phyloP scores from a whole-genome alignment of 306 rosid species.

The Gillenia trifoliata region DNA sequence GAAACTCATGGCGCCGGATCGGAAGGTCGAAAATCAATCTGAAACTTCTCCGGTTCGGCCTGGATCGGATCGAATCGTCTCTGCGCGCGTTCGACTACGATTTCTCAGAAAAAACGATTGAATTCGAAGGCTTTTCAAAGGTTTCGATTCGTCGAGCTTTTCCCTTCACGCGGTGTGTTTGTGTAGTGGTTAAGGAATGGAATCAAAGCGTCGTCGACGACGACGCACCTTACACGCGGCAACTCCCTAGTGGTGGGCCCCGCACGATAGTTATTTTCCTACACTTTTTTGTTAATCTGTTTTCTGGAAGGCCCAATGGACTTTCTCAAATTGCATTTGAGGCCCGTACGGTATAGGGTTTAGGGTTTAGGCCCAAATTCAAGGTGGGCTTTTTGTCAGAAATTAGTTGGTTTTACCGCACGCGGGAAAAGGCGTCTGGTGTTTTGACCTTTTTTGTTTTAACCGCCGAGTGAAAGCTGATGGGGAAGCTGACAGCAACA shows the following conservation, averaged over 20 bases:
- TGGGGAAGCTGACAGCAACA: not conserved
- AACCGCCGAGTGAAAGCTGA: not conserved
- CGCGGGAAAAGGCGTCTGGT: not conserved
- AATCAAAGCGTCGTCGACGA: not conserved
- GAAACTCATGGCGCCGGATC: constrained; percentile 70
- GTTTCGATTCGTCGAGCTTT: not conserved
- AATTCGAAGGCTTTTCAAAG: not conserved
- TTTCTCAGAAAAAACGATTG: not conserved
- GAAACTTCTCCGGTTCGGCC: constrained; percentile 1
- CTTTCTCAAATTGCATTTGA: not conserved
- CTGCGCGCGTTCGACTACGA: not conserved
- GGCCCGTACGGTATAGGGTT: not conserved
- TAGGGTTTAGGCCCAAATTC: not conserved
- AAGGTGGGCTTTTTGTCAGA: not conserved
- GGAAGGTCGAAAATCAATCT: not conserved
- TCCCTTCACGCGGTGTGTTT: constrained; percentile 2
- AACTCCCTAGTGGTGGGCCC: not conserved
- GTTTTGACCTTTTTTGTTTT: not conserved
- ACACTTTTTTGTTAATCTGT: not conserved
- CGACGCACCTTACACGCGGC: not conserved
- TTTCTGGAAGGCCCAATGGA: not conserved
- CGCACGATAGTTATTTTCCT: not conserved
- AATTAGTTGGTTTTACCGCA: not conserved
- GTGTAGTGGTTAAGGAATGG: constrained; percentile 8
- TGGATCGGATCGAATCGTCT: constrained; percentile 1